These are phyloP conservation scores for Cladosporium cucumerinum DNA, from an alignment of 2,329 filamentous ascomycete species.

Conservation along the genomic window DNA sequence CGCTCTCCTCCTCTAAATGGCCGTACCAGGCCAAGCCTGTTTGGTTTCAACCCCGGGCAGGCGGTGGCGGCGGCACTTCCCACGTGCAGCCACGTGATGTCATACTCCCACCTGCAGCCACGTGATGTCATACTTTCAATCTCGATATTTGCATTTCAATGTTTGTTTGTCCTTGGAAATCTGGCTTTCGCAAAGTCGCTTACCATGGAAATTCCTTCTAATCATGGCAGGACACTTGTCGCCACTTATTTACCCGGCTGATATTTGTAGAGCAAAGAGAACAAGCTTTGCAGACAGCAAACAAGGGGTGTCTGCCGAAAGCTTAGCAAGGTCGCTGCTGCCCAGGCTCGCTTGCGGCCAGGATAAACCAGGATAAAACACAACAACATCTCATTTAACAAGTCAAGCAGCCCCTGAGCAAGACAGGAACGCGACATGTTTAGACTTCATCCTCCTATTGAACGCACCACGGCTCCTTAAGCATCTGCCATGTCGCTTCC, in stretches of 20 bases:
- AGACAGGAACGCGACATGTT: background rate
- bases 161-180: too few species aligned
- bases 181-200: too few species aligned
- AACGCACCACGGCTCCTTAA: background rate
- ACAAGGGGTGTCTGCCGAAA: background rate
- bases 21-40: background rate
- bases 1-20: background rate
- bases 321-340: background rate
- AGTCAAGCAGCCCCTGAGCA: background rate
- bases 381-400: background rate
- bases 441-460: background rate
- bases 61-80: background rate
- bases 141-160: too few species aligned
- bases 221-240: too few species aligned
- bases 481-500: background rate
- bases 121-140: too few species aligned
- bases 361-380: too few species aligned
- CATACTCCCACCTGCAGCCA: too few species aligned
- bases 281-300: too few species aligned
- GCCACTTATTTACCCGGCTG: too few species aligned
- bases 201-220: too few species aligned
- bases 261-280: too few species aligned
- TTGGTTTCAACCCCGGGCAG: too few species aligned
- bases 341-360: background rate
- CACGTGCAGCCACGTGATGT: background rate